These are phyloP conservation scores for Gaeumannomyces sp. DNA, from an alignment of 2,329 filamentous ascomycete species.

Conservation along the genomic window DNA sequence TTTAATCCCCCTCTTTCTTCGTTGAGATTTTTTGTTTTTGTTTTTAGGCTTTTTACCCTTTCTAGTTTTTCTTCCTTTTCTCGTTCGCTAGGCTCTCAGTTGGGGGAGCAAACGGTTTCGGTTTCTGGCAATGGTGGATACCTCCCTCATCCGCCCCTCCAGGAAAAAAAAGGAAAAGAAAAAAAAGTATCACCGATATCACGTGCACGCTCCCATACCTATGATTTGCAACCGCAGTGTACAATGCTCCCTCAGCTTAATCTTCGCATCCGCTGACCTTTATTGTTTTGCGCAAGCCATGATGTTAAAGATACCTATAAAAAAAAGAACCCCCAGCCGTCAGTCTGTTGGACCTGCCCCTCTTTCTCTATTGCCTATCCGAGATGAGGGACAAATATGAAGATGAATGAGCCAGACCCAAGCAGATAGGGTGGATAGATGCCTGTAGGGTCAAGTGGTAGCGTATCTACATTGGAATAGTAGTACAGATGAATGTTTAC, in stretches of 20 bases:
- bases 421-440: too few relatives aligned
- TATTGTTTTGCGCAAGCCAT: background rate
- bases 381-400: background rate
- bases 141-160: background rate
- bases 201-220: background rate
- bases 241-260: background rate
- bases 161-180: background rate
- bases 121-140: background rate
- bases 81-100: background rate
- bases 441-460: too few relatives aligned
- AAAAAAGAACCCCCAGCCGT: background rate
- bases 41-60: constrained; percentile 12
- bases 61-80: constrained; percentile 12
- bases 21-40: constrained; percentile 12
- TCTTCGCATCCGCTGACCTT: background rate
- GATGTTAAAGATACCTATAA: too few relatives aligned
- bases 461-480: constrained; percentile 11
- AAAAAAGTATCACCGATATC: background rate
- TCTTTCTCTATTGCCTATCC: background rate
- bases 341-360: background rate
- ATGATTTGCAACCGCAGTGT: background rate
- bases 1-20: background rate
- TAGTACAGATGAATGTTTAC: background rate
- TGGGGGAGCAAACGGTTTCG: background rate
- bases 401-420: background rate